A percentile compares a stretch with the other conserved stretches of the same genome.
Evolutionary conservation across 2,329 filamentous ascomycete species (phyloP).

Genomic region (Monosporascus sp.): DNA sequence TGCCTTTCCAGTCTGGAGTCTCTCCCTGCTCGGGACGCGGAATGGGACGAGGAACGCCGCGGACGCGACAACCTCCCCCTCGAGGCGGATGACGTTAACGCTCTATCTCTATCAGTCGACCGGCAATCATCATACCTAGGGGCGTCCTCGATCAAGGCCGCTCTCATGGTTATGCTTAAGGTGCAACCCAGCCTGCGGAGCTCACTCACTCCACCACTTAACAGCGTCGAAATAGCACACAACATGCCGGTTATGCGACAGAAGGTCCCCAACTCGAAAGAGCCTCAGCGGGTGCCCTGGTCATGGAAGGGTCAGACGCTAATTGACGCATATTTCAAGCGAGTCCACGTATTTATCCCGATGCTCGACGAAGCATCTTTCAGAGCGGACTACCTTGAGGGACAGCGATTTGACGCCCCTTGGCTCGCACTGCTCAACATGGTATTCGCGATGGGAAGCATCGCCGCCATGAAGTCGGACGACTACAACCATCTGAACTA

Average conservation of each 20-base stretch:
- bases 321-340: constrained; percentile 72
- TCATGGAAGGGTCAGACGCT: constrained; percentile 63
- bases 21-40: constrained; percentile 59
- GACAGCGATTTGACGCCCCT: constrained; percentile 58
- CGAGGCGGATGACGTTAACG: constrained; percentile 68
- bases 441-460: constrained; percentile 70
- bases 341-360: constrained; percentile 66
- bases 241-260: constrained; percentile 40
- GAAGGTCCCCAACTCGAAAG: constrained; percentile 39
- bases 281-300: constrained; percentile 49
- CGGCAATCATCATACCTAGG: constrained; percentile 63
- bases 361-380: constrained; percentile 70
- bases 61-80: constrained; percentile 52
- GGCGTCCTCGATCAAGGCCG: constrained; percentile 70
- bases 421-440: constrained; percentile 73
- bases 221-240: constrained; percentile 41
- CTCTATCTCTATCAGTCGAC: constrained; percentile 56
- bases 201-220: constrained; percentile 42
- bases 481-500: constrained; percentile 66
- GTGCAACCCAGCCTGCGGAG: constrained; percentile 44
- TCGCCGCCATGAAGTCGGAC: constrained; percentile 60
- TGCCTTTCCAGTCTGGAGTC: constrained; percentile 56
- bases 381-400: constrained; percentile 58
- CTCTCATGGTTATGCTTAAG: constrained; percentile 65
- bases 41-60: constrained; percentile 62